A percentile compares a stretch with the other conserved stretches of the same genome.
Conservation (phyloP, 2,329 filamentous ascomycete species). For the Raffaelea arxii region DNA sequence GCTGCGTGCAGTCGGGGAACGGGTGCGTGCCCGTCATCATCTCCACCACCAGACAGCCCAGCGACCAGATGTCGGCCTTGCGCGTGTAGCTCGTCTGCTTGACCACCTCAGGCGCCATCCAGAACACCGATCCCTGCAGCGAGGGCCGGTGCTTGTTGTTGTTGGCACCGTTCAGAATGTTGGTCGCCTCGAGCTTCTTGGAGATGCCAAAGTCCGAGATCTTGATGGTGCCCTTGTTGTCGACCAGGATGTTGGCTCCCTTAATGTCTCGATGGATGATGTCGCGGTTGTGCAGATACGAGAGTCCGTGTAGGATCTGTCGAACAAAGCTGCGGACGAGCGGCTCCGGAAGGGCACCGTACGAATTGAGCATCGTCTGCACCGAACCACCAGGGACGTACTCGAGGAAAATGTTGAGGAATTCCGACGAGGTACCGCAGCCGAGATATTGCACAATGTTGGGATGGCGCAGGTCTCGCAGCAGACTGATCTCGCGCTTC, state of each 20-base stretch:
- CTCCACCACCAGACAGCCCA: constrained; percentile 93
- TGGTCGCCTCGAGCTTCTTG: constrained; percentile 91
- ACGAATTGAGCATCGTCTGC: constrained; percentile 97
- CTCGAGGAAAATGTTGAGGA: constrained; percentile 99
- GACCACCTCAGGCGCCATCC: constrained; percentile 99
- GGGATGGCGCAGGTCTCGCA: constrained; percentile 87
- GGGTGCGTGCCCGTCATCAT: constrained; percentile 98
- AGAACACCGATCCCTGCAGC: constrained; percentile 94
- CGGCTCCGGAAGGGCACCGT: constrained; percentile 87
- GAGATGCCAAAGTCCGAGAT: constrained; percentile 99
- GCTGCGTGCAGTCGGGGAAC: constrained; percentile 91
- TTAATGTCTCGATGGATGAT: constrained; percentile 99
- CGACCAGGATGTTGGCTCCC: constrained; percentile 94
- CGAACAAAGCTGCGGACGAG: constrained; percentile 93
- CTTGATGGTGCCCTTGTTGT: constrained; percentile 98
- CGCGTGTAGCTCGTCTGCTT: constrained; percentile 96
- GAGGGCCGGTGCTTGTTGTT: constrained; percentile 65
- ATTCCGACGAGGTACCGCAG: constrained; percentile 80
- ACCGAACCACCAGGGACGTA: constrained; percentile 97
- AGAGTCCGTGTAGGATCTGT: constrained; percentile 86
- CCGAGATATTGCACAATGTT: constrained; percentile 99
- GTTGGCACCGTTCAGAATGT: constrained; percentile 61
- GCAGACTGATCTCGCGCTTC: constrained; percentile 89
- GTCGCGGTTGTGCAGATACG: constrained; percentile 85
- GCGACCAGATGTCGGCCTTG: constrained; percentile 97